Percentiles rank a stretch among this genome's conserved stretches.
Conservation (phyloP, 345 rosid species). For the Limnanthes douglasii region DNA sequence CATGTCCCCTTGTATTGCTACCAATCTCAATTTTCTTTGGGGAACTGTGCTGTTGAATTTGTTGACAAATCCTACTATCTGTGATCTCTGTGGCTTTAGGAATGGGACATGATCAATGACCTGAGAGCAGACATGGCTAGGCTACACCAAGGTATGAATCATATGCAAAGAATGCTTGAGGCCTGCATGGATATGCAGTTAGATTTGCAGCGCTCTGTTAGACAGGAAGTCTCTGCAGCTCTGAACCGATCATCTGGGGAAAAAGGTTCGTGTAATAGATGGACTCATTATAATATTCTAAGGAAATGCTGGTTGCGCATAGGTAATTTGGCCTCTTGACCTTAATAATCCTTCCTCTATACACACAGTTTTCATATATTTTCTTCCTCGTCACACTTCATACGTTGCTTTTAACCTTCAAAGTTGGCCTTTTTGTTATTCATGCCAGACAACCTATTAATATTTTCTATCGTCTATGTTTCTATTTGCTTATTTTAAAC, state of each 20-base stretch:
- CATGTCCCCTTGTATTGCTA: background rate
- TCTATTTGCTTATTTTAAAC: background rate
- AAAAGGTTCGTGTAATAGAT: slow-evolving; percentile 35
- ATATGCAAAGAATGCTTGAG: slow-evolving; percentile 77
- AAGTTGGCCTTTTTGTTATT: no score
- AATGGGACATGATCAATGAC: slow-evolving; percentile 69
- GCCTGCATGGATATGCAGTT: slow-evolving; percentile 88
- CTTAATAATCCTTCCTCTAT: background rate
- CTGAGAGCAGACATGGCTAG: slow-evolving; percentile 58
- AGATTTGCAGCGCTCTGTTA: slow-evolving; percentile 58
- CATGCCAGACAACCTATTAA: no score
- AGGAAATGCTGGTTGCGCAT: no score
- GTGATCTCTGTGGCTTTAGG: slow-evolving; percentile 15
- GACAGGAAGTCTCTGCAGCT: slow-evolving; percentile 81
- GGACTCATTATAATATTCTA: no score
- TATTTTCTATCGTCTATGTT: no score
- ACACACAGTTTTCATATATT: no score
- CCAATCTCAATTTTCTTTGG: background rate
- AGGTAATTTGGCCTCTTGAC: background rate
- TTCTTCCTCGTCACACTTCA: no score
- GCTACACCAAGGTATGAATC: slow-evolving; percentile 73
- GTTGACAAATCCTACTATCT: background rate
- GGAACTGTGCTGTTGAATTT: background rate
- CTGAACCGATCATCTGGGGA: slow-evolving; percentile 39
- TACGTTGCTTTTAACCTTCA: no score